phyloP scores from a whole-genome alignment of 2,329 filamentous ascomycete species.

The Eutypa lata region DNA sequence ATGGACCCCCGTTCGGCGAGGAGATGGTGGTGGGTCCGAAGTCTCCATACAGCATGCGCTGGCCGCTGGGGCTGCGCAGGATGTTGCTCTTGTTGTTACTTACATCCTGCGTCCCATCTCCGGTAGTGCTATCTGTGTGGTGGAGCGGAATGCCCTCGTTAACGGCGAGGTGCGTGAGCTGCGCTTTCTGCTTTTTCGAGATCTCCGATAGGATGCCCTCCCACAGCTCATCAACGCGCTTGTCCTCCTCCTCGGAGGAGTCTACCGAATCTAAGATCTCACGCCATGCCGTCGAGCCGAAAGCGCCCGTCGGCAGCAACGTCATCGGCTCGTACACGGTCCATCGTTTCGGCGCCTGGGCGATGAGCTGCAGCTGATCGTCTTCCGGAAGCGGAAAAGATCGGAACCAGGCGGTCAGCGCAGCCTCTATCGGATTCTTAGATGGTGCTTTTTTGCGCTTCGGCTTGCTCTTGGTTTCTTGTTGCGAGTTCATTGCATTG shows the following conservation, averaged over 20 bases:
- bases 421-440: slow-evolving; percentile 15
- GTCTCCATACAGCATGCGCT: slow-evolving; percentile 69
- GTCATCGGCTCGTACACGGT: slow-evolving; percentile 60
- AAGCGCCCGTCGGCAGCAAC: slow-evolving; percentile 58
- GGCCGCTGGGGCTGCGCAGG: slow-evolving; percentile 67
- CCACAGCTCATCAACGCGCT: slow-evolving; percentile 42
- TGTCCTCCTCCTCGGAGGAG: slow-evolving; percentile 9
- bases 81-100: slow-evolving; percentile 66
- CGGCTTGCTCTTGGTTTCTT: background rate
- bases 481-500: background rate
- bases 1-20: slow-evolving; percentile 16
- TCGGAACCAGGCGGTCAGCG: slow-evolving; percentile 12
- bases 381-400: background rate
- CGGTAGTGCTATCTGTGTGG: slow-evolving; percentile 6
- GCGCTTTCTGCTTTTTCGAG: slow-evolving; percentile 32
- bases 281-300: slow-evolving; percentile 41
- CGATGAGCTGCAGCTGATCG: slow-evolving; percentile 28
- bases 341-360: slow-evolving; percentile 53
- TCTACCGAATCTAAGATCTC: slow-evolving; percentile 25
- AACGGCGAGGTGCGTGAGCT: slow-evolving; percentile 55
- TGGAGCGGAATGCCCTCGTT: slow-evolving; percentile 60
- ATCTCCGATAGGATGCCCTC: slow-evolving; percentile 44
- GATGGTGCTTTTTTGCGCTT: background rate
- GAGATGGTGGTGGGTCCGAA: slow-evolving; percentile 57
- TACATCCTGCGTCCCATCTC: slow-evolving; percentile 33